Base-by-base conservation (phyloP, 768 basidiomycete species). In the Sporobolomyces phaffii region DNA sequence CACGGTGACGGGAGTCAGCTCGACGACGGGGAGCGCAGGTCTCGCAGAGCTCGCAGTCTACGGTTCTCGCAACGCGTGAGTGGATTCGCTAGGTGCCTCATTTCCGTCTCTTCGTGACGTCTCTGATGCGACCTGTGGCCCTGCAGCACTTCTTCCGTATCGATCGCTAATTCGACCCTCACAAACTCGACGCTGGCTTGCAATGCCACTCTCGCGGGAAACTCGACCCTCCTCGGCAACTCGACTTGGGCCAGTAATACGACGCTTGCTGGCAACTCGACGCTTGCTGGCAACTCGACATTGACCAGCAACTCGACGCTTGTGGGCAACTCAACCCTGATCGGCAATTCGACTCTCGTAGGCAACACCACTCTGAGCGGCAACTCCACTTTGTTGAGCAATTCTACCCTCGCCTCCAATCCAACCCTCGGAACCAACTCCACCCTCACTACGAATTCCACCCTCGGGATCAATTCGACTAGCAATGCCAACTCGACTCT, bases 31-130 rank as follows among this genome's bases (percentile, higher is more conserved):
- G 17, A 61, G 38, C 26, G 44, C 48, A 18, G 65, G 65, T 24
- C 48, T 66, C 24, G 44, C 49, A 24, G 65, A 66, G 44, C 9
- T 66, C 26, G 36, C 28, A 17, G 64, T 48, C 14, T 65, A 53
- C 50, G 60, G 58, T 9, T 54, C 57, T 18, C 14, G 47, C 29
- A n/a, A 4, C 14, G 24, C n/a, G 53, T 43, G n/a, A 43, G 56
- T 43, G 10, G 10, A 17, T 29, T n/a, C 52, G 33, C 52, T 29
- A 57, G 10, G 17, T 41, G 26, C 41, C 43, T 17, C 8, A 47
- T 29, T 45, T 24, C 26, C 8, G 18, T 47, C n/a, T 22, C 20
- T 47, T 24, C 45, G 45, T n/a, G n/a, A n/a, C n/a, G n/a, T n/a
- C n/a, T n/a, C n/a, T n/a, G n/a, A n/a, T n/a, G n/a, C n/a, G 3